These are phyloP conservation scores for Stachybotrys echinatus DNA, from an alignment of 2,329 filamentous ascomycete genomes.

Conservation along the genomic window DNA sequence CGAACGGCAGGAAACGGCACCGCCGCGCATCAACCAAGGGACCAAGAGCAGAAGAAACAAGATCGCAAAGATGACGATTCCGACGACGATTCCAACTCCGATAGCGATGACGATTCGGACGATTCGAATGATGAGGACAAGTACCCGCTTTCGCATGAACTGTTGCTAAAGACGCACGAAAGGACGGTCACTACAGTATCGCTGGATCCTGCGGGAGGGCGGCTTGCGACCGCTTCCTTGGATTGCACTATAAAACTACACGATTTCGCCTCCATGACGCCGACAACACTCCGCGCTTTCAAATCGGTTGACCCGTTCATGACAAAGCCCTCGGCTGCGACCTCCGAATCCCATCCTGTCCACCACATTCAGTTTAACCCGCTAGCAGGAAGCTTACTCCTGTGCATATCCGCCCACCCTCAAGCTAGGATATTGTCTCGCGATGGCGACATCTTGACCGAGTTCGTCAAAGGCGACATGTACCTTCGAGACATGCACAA, in stretches of 20 bases:
- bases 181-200: constrained; percentile 79
- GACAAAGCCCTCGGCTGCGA: constrained; percentile 61
- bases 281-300: constrained; percentile 90
- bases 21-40: constrained; percentile 8
- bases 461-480: constrained; percentile 98
- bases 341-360: constrained; percentile 79
- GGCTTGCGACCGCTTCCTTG: constrained; percentile 83
- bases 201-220: constrained; percentile 77
- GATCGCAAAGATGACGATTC: constrained; percentile 40
- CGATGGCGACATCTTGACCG: constrained; percentile 78
- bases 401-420: constrained; percentile 83
- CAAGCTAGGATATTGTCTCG: constrained; percentile 86
- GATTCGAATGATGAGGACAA: constrained; percentile 74
- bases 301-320: constrained; percentile 83
- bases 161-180: constrained; percentile 88
- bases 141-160: constrained; percentile 87
- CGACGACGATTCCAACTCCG: constrained; percentile 34
- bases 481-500: constrained; percentile 96
- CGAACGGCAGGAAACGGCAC: constrained; percentile 48
- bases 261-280: constrained; percentile 93
- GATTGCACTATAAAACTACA: constrained; percentile 91
- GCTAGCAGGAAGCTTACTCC: constrained; percentile 69
- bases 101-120: constrained; percentile 45
- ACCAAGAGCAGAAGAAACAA: constrained; percentile 9
- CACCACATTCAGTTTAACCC: constrained; percentile 86